Evolutionary conservation across 2,329 filamentous ascomycete species (phyloP), one percentile per base, ranked within the genome.

Genomic region (Botrytis elliptica): DNA sequence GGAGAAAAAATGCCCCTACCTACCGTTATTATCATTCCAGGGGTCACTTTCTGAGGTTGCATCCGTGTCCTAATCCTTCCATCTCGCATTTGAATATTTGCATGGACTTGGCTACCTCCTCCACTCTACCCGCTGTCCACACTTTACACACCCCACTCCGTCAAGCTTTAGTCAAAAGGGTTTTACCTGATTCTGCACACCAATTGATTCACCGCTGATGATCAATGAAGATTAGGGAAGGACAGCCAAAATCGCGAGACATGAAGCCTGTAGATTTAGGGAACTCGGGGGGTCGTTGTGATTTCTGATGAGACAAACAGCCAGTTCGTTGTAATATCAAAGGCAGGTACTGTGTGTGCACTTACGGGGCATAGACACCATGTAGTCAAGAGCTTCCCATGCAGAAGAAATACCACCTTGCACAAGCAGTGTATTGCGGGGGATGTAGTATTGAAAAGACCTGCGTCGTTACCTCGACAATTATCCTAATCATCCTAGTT

Each of bases 361-460:
- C 52, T 38, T 36, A 38, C 44, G 29, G 64, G 10, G 22, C 16
- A 49, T 38, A 25, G 8, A 16, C 14, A 29, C 9, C 42, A 71
- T 49, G n/a, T 29, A 67, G 36, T 72, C n/a, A 55, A 72, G n/a
- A 67, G 49, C 38, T 72, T 42, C 49, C 29, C 46, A 33, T 42
- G 36, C 46, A 33, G n/a, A 33, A 25, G 29, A 44, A 25, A 25
- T 40, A 52, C 36, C 42, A 52, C 59, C 46, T 67, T 57, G 49
- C 49, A 68, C 49, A 36, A 66, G 40, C 63, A 66, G 63, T 29
- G 18, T 42, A 72, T 72, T 72, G 63, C 70, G 70, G 63, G 70
- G 20, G 46, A 68, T 36, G 62, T 57, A 44, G 40, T n/a, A 66
- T 49, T 18, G 22, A 36, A 38, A 49, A 57, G 42, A 66, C 44